Evolutionary conservation across 2,329 filamentous ascomycete genomes (phyloP).

Genomic region (Mycosphaerelloides madeirae): DNA sequence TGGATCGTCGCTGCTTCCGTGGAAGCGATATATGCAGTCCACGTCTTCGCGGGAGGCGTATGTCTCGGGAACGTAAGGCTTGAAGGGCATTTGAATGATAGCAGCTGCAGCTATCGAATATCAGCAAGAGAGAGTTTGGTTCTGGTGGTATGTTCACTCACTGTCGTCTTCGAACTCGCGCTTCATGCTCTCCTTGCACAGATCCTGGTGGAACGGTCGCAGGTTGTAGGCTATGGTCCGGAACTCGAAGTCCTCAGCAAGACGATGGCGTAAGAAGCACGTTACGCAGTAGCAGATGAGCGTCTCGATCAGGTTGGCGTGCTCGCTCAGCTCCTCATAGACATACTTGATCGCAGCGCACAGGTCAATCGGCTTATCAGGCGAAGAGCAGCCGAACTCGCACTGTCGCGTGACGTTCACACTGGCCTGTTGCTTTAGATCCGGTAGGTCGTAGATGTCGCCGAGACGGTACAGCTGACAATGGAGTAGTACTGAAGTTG

Average conservation of each 20-base stretch:
- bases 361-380: constrained; percentile 37
- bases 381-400: constrained; percentile 37
- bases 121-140: not conserved
- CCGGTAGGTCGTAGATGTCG: constrained; percentile 37
- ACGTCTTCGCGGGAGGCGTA: constrained; percentile 24
- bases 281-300: constrained; percentile 43
- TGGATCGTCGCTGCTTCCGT: constrained; percentile 8
- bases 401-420: constrained; percentile 37
- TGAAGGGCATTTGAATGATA: constrained; percentile 30
- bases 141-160: constrained; percentile 23
- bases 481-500: constrained; percentile 37
- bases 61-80: constrained; percentile 19
- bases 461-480: constrained; percentile 39
- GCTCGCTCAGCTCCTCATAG: constrained; percentile 26
- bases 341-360: constrained; percentile 35
- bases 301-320: constrained; percentile 34
- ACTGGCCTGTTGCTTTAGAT: constrained; percentile 37
- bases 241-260: constrained; percentile 36
- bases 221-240: constrained; percentile 34
- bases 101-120: constrained; percentile 20
- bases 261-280: constrained; percentile 40
- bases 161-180: constrained; percentile 40
- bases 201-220: constrained; percentile 37
- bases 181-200: constrained; percentile 36
- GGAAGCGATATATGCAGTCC: constrained; percentile 17